Base-by-base conservation (phyloP, 2,329 filamentous ascomycete genomes). In the Coleophoma crateriformis region DNA sequence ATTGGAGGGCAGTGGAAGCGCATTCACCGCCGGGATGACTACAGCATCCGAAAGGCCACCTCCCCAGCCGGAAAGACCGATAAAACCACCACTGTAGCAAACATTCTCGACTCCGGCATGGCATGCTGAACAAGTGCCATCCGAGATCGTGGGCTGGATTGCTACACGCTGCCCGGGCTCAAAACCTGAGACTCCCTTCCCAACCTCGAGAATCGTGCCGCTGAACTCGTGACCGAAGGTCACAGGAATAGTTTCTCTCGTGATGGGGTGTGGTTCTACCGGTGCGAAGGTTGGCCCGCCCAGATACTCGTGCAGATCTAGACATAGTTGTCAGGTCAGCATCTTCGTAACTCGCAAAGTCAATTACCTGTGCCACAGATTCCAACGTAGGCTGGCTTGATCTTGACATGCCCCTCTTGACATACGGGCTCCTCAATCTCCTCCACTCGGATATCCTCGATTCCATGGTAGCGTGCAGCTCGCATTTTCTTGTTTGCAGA, bases 141-240 rank as follows among this genome's bases (percentile, higher is more conserved):
- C 83, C 51, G 70, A 78, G 44, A 85, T 70, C 11, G 76, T 82
- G 2, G 83, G 83, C 54, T 81, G 78, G 3, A 85, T 71, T 5
- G 74, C 78, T 15, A 84, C 81, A 15, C 71, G 67, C 53, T 85
- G 76, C 1, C 82, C 82, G 1, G 76, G 61, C 40, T 72, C 67
- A 44, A 84, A 66, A 10, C 62, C 61, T 0, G 58, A 64, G 2
- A 81, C 74, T 1, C 67, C 71, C 0, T 68, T 58, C 0, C 82
- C 82, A n/a, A 85, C 66, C 55, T 83, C 78, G 11, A 74, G 70
- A 33, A 87, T 69, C 2, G 74, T 72, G 11, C 82, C 83, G 3
- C 74, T 78, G 63, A 86, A 82, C 60, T 87, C 84, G 59, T 87
- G 83, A 22, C 84, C 83, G 10, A 86, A 68, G 0, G 74, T 81